phyloP scores from a whole-genome alignment of 768 basidiomycete genomes.

The Lentinula edodes region DNA sequence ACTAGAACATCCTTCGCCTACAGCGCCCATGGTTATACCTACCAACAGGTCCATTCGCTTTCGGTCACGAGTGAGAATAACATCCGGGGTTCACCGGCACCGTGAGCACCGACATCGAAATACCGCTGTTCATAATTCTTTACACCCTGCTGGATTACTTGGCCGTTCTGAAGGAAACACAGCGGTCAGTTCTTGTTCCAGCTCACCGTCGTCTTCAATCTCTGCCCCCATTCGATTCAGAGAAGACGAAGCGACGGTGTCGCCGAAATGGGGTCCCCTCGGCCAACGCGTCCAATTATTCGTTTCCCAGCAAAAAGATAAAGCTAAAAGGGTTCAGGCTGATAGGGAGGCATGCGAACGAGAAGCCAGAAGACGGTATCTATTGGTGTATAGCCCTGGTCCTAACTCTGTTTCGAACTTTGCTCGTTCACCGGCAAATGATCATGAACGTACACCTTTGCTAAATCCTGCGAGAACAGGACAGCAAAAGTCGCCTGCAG shows the following conservation, averaged over 20 bases:
- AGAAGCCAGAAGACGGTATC: background rate
- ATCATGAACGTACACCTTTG: conserved; percentile 14
- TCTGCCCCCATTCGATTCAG: conserved; percentile 71
- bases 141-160: conserved; percentile 8
- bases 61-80: conserved; percentile 71
- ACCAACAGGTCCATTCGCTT: conserved; percentile 34
- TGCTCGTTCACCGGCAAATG: conserved; percentile 7
- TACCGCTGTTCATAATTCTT: conserved; percentile 17
- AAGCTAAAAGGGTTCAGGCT: background rate
- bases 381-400: background rate
- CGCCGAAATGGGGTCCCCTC: conserved; percentile 56
- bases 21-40: background rate
- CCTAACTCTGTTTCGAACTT: background rate
- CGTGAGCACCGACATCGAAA: conserved; percentile 27
- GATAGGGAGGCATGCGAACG: background rate
- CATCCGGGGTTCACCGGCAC: conserved; percentile 57
- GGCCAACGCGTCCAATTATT: conserved; percentile 47
- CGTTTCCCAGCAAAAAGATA: conserved; percentile 1
- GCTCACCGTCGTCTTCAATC: conserved; percentile 74
- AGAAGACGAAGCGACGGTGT: conserved; percentile 35
- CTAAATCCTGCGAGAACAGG: conserved; percentile 2
- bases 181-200: conserved; percentile 23
- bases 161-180: conserved; percentile 27
- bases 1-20: background rate
- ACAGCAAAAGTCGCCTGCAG: background rate